A percentile compares a stretch with the other conserved stretches of the same genome.
phyloP scores from a whole-genome alignment of 805 yeast genomes.

The Saccharomycopsis fermentans region DNA sequence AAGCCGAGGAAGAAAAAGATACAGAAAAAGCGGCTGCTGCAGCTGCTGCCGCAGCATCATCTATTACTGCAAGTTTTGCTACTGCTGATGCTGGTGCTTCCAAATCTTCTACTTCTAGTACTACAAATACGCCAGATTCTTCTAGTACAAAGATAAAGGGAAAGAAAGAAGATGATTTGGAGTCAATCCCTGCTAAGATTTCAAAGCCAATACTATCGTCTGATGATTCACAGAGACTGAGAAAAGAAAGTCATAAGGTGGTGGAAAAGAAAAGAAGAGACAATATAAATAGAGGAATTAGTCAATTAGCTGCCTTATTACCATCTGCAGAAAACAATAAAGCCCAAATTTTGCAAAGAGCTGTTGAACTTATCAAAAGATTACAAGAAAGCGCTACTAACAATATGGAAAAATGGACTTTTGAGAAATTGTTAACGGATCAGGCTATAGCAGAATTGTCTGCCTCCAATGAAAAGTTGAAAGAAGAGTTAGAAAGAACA shows the following conservation, averaged over 20 bases:
- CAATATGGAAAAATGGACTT: conserved; percentile 88
- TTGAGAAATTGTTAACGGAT: conserved; percentile 84
- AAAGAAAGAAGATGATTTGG: background rate
- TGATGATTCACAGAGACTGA: conserved; percentile 73
- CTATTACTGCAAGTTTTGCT: background rate
- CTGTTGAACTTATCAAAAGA: conserved; percentile 83
- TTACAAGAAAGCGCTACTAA: conserved; percentile 83
- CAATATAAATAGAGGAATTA: conserved; percentile 78
- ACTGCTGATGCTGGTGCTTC: conserved; percentile 11
- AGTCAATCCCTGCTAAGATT: conserved; percentile 33
- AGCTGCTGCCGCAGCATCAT: conserved; percentile 5
- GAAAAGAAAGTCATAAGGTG: conserved; percentile 89
- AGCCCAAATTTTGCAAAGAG: conserved; percentile 78
- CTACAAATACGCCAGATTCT: background rate
- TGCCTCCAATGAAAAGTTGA: conserved; percentile 78
- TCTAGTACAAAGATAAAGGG: background rate
- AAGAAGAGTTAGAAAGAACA: conserved; percentile 80
- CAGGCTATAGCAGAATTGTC: conserved; percentile 83
- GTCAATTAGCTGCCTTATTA: conserved; percentile 62
- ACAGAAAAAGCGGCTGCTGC: conserved; percentile 4
- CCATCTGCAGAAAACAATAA: conserved; percentile 84
- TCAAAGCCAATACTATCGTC: conserved; percentile 21
- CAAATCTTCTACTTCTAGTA: background rate
- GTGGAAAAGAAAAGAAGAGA: conserved; percentile 91
- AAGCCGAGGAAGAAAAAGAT: background rate